These are phyloP conservation scores for Kickxella alabastrina DNA, from an alignment of 192 early-diverging fungal species.

Conservation along the genomic window DNA sequence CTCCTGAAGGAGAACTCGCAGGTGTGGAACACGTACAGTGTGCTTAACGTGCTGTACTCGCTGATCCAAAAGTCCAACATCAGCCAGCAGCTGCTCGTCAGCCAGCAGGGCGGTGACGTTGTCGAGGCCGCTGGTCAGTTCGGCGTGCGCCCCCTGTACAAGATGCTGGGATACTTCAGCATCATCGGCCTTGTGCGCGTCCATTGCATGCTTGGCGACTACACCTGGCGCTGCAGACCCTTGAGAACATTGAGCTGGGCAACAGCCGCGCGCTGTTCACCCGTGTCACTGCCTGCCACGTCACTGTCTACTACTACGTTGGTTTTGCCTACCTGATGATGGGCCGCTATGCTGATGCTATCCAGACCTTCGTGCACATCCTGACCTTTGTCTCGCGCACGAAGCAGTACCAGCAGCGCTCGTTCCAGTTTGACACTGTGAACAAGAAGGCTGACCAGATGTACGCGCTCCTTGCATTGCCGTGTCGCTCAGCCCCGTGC, in stretches of 20 bases:
- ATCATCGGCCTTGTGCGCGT: conserved; percentile 90
- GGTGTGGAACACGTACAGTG: conserved; percentile 95
- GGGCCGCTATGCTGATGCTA: conserved; percentile 93
- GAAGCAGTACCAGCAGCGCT: conserved; percentile 90
- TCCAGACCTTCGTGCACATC: conserved; percentile 87
- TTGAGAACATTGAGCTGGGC: conserved; percentile 92
- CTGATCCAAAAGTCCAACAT: conserved; percentile 94
- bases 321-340: conserved; percentile 99
- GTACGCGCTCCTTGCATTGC: conserved; percentile 88
- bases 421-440: conserved; percentile 87
- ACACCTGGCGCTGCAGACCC: conserved; percentile 93
- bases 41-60: conserved; percentile 93
- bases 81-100: conserved; percentile 86
- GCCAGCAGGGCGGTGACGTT: conserved; percentile 86
- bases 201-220: conserved; percentile 94
- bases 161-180: conserved; percentile 96
- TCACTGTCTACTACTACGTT: conserved; percentile 96
- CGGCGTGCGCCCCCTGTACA: conserved; percentile 84
- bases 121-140: conserved; percentile 85
- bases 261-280: conserved; percentile 89
- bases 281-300: conserved; percentile 94
- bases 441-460: conserved; percentile 94
- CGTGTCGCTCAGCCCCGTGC: conserved; percentile 86
- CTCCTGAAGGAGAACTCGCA: conserved; percentile 81
- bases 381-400: conserved; percentile 86